A percentile compares a stretch with the other conserved stretches of the same genome.
Evolutionary conservation across 495 filamentous ascomycete species (phyloP).

Genomic region (Aspergillus heteromorphus): DNA sequence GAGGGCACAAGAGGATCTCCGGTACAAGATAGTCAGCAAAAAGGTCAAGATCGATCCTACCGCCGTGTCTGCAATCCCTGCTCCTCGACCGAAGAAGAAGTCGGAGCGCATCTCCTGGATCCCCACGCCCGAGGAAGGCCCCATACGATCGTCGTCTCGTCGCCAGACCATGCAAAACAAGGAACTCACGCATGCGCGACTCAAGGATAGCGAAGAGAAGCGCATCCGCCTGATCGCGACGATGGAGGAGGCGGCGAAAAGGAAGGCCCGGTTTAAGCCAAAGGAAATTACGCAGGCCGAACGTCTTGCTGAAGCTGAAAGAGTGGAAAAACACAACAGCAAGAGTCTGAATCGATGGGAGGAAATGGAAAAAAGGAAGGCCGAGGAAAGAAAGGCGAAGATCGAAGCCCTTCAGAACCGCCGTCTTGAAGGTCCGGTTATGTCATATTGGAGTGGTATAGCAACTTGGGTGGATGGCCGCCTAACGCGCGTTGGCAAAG

Average conservation of each 20-base stretch:
- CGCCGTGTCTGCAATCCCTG: conserved; percentile 37
- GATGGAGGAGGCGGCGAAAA: conserved; percentile 83
- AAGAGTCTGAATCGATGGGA: conserved; percentile 95
- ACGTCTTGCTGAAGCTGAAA: conserved; percentile 74
- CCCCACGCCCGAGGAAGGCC: conserved; percentile 70
- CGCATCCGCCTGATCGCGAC: conserved; percentile 70
- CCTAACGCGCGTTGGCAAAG: conserved; percentile 66
- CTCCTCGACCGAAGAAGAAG: conserved; percentile 80
- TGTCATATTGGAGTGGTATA: conserved; percentile 89
- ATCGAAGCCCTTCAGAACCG: conserved; percentile 81
- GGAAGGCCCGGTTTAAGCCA: conserved; percentile 68
- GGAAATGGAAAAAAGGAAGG: conserved; percentile 77
- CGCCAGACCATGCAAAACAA: conserved; percentile 80
- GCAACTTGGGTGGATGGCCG: conserved; percentile 72
- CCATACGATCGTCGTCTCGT: conserved; percentile 76
- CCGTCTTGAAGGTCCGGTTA: conserved; percentile 80
- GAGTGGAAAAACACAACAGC: conserved; percentile 75
- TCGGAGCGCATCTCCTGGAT: conserved; percentile 88
- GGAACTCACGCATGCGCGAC: conserved; percentile 70
- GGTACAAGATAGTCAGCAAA: conserved; percentile 48
- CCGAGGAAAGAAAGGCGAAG: conserved; percentile 73
- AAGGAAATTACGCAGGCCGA: conserved; percentile 86
- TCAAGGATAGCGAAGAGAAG: conserved; percentile 77
- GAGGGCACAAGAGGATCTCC: conserved; percentile 57
- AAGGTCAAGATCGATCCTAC: conserved; percentile 62